Base-by-base conservation (phyloP, 306 rosid species). In the Senna tora region DNA sequence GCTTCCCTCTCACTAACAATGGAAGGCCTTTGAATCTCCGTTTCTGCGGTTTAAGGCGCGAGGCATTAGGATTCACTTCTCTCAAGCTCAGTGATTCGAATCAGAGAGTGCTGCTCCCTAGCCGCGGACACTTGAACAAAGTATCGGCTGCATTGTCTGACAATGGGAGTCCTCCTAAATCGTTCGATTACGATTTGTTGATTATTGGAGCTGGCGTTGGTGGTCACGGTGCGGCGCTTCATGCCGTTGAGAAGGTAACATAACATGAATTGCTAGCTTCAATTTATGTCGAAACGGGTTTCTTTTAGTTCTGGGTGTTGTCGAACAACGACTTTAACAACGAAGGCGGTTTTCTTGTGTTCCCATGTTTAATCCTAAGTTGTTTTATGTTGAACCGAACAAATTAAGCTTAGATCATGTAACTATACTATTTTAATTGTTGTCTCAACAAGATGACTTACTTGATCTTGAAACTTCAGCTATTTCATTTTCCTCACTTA, bases 131-230 rank as follows among this genome's bases (percentile, higher is more conserved):
- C 69, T 72, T 83, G 7, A 30, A 45, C 16, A 47, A 77, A 34
- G 83, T 85, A 0, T 78, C 83, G 0, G 94, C 92, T 39, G 75
- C 90, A 13, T 61, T 77, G 17, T 86, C 99, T 9, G 66, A 4
- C 49, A 95, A 95, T 80, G 97, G 96, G 57, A 90, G 77, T 52
- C 65, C 92, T 67, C 67, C 97, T 21, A 84, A 75, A 59, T 83
- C 96, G 7, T 95, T 91, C 25, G 99, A 94, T 46, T 94, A 94
- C 6, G 99, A 94, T 80, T 81, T 94, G 83, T 73, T 95, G 54
- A 95, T 91, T 22, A 91, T 95, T 36, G 97, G 99, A 21, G 99
- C 99, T 7, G 99, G 99, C 7, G 99, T 95, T 59, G 99, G 97
- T 0, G 97, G 97, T 64, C 99, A 95, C 22, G 99, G 99, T 2